phyloP scores from a whole-genome alignment of 2,329 filamentous ascomycete species.

The Chaetomium sp. region DNA sequence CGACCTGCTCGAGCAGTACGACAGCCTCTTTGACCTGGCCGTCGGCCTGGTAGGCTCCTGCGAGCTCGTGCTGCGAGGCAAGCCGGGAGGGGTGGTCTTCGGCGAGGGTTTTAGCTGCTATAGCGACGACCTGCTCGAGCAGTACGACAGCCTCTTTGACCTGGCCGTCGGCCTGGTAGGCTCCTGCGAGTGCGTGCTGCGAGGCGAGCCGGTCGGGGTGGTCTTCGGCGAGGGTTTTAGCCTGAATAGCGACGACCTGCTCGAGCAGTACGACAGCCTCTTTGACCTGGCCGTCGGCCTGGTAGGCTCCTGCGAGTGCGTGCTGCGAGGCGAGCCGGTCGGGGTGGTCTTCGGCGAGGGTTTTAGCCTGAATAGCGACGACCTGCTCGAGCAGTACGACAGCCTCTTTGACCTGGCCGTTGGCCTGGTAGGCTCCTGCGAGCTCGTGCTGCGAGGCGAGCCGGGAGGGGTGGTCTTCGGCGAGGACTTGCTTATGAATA shows the following conservation, averaged over 20 bases:
- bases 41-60: background rate
- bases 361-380: background rate
- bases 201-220: conserved; percentile 3
- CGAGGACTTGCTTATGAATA: background rate
- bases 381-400: conserved; percentile 11
- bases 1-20: background rate
- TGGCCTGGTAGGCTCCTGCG: background rate
- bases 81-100: background rate
- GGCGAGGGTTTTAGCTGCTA: background rate
- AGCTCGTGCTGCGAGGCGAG: background rate
- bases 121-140: conserved; percentile 18
- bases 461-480: background rate
- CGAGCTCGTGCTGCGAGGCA: background rate
- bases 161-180: conserved; percentile 21
- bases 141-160: conserved; percentile 19
- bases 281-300: background rate
- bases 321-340: background rate
- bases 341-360: conserved; percentile 1
- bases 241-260: background rate
- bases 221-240: background rate
- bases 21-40: background rate
- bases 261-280: background rate
- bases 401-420: background rate
- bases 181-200: conserved; percentile 18
- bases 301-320: background rate